Percentiles rank a stretch among this genome's conserved stretches.
These are phyloP conservation scores for Phytophthora vignae DNA, from an alignment of 352 stramenopile genomes.

Conservation along the genomic window DNA sequence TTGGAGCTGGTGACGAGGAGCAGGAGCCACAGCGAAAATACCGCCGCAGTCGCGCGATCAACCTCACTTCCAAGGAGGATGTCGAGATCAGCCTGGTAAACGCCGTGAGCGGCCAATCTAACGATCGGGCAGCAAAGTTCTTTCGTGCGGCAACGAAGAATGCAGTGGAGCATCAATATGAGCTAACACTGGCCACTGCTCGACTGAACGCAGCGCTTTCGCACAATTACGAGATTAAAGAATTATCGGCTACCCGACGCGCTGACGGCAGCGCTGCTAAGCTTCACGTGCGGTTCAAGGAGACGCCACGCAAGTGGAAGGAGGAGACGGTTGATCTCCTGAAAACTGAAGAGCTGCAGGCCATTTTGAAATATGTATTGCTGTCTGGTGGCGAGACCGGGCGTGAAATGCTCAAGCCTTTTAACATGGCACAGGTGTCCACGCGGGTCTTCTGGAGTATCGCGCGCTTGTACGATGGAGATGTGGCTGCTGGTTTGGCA, in stretches of 20 bases:
- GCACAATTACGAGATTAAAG: slow-evolving; percentile 66
- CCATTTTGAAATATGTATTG: slow-evolving; percentile 86
- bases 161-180: slow-evolving; percentile 85
- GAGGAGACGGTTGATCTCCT: slow-evolving; percentile 80
- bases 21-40: slow-evolving; percentile 54
- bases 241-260: slow-evolving; percentile 36
- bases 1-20: slow-evolving; percentile 19
- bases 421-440: slow-evolving; percentile 91
- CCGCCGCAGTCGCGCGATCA: slow-evolving; percentile 53
- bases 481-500: slow-evolving; percentile 71
- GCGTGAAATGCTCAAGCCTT: slow-evolving; percentile 90
- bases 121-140: slow-evolving; percentile 76
- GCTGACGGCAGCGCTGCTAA: slow-evolving; percentile 40
- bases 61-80: slow-evolving; percentile 83
- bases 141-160: slow-evolving; percentile 79
- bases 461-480: slow-evolving; percentile 76
- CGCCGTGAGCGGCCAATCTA: slow-evolving; percentile 66
- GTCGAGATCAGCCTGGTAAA: slow-evolving; percentile 69
- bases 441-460: slow-evolving; percentile 90
- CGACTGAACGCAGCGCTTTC: slow-evolving; percentile 73
- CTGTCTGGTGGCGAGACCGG: slow-evolving; percentile 81
- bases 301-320: slow-evolving; percentile 82
- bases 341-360: slow-evolving; percentile 69
- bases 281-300: slow-evolving; percentile 82
- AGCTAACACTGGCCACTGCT: slow-evolving; percentile 75